Conservation (phyloP, 139 green algal species). For the Yamagishiella unicocca region DNA sequence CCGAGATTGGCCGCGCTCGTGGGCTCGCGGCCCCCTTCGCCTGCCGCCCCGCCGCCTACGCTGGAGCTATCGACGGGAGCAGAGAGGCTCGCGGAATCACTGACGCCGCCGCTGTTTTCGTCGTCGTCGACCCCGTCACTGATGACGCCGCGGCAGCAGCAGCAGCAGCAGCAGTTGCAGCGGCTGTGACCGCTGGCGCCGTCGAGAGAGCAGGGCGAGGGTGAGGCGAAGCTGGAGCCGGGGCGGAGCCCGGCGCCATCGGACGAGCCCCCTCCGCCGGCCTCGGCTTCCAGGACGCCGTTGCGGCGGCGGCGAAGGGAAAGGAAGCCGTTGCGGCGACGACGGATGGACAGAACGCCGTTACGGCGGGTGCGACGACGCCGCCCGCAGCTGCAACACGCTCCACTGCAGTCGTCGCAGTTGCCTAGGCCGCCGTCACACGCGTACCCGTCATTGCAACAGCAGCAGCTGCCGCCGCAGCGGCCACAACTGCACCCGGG, state of each 20-base stretch:
- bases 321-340: conserved; percentile 1
- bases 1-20: too few species aligned
- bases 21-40: too few species aligned
- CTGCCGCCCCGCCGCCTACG: too few species aligned
- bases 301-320: conserved; percentile 17
- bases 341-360: conserved; percentile 12
- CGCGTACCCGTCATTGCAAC: not conserved
- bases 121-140: not conserved
- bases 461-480: not conserved
- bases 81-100: not conserved
- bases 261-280: not conserved
- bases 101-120: not conserved
- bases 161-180: not conserved
- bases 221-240: not conserved
- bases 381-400: not conserved
- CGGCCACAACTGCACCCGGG: not conserved
- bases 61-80: too few species aligned
- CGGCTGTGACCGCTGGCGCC: not conserved
- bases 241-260: not conserved
- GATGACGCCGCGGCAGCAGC: not conserved
- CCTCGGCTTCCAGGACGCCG: not conserved
- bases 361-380: not conserved
- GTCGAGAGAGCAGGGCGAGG: not conserved
- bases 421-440: not conserved
- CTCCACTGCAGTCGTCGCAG: not conserved